Conservation (phyloP, 768 basidiomycete species). For the Coprinopsis sp. region DNA sequence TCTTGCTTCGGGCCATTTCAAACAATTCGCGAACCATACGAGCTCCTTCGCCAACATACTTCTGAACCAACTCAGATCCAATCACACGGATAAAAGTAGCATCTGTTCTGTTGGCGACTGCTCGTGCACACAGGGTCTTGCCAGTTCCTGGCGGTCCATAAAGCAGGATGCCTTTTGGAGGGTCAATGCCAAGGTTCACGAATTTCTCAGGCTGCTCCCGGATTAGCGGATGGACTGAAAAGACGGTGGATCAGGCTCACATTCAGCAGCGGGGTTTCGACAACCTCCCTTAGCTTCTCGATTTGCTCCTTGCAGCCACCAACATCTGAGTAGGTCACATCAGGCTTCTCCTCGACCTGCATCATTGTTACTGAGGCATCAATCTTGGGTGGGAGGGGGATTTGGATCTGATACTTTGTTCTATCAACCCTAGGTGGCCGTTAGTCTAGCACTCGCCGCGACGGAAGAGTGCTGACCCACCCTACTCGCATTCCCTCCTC, state of each 20-base stretch:
- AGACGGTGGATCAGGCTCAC: slow-evolving; percentile 41
- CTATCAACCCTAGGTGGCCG: slow-evolving; percentile 71
- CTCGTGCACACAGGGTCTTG: slow-evolving; percentile 96
- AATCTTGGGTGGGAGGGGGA: slow-evolving; percentile 96
- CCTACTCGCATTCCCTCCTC: slow-evolving; percentile 99
- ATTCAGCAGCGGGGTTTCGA: slow-evolving; percentile 91
- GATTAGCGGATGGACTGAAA: background rate
- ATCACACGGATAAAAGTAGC: slow-evolving; percentile 99
- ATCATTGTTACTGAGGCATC: slow-evolving; percentile 99
- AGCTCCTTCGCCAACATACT: slow-evolving; percentile 98
- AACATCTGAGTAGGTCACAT: slow-evolving; percentile 95
- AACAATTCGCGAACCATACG: slow-evolving; percentile 98
- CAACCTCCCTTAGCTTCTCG: slow-evolving; percentile 97
- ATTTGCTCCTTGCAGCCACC: slow-evolving; percentile 99
- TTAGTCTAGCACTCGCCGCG: slow-evolving; percentile 3
- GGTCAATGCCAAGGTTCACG: slow-evolving; percentile 96
- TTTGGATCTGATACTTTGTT: slow-evolving; percentile 97
- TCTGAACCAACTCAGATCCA: slow-evolving; percentile 98
- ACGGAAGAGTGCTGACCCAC: slow-evolving; percentile 42
- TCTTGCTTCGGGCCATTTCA: slow-evolving; percentile 98
- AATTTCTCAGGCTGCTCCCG: slow-evolving; percentile 88
- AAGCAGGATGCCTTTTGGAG: slow-evolving; percentile 94
- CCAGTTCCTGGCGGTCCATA: slow-evolving; percentile 98
- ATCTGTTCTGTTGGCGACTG: slow-evolving; percentile 97
- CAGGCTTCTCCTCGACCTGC: slow-evolving; percentile 98